A percentile compares a stretch with the other conserved stretches of the same genome.
phyloP scores from a whole-genome alignment of 495 filamentous ascomycete genomes.

The Talaromyces wortmannii region DNA sequence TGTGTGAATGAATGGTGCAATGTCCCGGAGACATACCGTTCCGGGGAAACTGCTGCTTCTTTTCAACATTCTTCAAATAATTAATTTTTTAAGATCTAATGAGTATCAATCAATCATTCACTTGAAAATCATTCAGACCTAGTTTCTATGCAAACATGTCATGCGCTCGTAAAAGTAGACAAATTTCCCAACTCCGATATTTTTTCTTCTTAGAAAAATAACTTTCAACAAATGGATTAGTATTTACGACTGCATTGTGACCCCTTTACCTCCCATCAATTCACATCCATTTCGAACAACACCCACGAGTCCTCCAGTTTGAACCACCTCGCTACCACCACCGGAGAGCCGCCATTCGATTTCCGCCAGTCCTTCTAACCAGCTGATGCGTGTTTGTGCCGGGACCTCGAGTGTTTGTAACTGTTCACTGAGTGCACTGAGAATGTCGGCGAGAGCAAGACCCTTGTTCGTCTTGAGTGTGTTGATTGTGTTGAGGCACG shows the following conservation, averaged over 20 bases:
- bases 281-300: constrained; percentile 84
- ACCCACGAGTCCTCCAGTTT: constrained; percentile 88
- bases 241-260: constrained; percentile 10
- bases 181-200: not conserved
- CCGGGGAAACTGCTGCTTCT: too few relatives aligned
- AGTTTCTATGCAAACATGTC: not conserved
- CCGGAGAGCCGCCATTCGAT: constrained; percentile 87
- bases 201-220: not conserved
- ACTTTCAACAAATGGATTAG: not conserved
- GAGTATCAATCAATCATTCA: not conserved
- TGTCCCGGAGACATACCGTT: too few relatives aligned
- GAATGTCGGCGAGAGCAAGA: constrained; percentile 89
- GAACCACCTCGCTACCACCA: constrained; percentile 80
- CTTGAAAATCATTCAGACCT: not conserved
- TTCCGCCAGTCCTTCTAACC: constrained; percentile 87
- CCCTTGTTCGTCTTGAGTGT: constrained; percentile 78
- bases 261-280: constrained; percentile 43
- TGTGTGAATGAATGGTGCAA: not conserved
- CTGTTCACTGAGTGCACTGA: constrained; percentile 78
- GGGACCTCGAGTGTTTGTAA: constrained; percentile 78
- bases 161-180: not conserved
- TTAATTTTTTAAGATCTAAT: not conserved
- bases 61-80: not conserved
- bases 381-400: constrained; percentile 76
- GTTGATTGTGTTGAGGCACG: constrained; percentile 79